Evolutionary conservation across 2,329 filamentous ascomycete genomes (phyloP), one percentile per base, ranked within the genome.

Genomic region (Aspergillus fijiensis): DNA sequence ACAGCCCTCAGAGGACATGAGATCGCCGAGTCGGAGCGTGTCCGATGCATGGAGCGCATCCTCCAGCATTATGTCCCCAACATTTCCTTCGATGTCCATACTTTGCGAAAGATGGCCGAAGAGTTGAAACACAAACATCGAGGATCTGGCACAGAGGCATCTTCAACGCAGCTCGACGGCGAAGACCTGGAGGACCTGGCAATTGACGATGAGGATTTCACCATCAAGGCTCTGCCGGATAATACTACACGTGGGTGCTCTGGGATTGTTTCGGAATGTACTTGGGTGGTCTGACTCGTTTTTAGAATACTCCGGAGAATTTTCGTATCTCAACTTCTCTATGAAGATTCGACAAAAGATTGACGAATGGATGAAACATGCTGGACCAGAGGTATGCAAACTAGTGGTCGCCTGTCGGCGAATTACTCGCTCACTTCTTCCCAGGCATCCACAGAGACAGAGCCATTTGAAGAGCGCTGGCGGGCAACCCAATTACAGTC

Each of bases 61-160:
- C 70, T 83, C n/a, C 72, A 74, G 7, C 77, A 83, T 58, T 81
- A 79, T 64, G 71, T 77, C 45, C 80, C 80, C n/a, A 75, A 79
- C 49, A 72, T 79, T 60, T 73, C 72, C 25, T 74, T 80, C 23
- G 77, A 79, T 62, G 70, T 78, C 2, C 71, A 75, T 27, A 77
- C 74, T 5, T 69, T 83, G 42, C 77, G 77, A 35, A 73, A 73
- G 35, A 71, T 81, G 31, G 78, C 76, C 5, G 77, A 81, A 25
- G 75, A 80, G 12, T 65, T 82, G 6, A 76, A 80, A 58, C 74
- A 72, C 35, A 70, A 72, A 55, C 73, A 74, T 51, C 70, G 70
- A 9, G 69, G 70, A 27, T 71, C 71, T 1, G 72, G 72, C 12
- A 71, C 72, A 56, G 69, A 57, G 33, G 59, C 59, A 19, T 63